These are phyloP conservation scores for Solanum arcanum DNA, from an alignment of 257 asterid species.

Conservation along the genomic window DNA sequence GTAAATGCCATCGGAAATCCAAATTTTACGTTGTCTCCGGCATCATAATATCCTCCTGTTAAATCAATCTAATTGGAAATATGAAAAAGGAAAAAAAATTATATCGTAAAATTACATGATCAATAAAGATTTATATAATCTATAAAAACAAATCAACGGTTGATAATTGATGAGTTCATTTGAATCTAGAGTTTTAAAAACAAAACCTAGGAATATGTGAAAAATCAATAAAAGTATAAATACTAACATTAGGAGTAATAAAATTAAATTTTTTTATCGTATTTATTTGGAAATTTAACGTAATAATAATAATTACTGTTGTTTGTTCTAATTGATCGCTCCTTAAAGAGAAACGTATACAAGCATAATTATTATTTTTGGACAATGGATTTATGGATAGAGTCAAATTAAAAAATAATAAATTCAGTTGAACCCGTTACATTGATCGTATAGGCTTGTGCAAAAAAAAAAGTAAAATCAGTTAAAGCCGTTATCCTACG, in stretches of 20 bases:
- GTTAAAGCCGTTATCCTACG: background rate
- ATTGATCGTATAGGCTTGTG: background rate
- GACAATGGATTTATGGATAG: background rate
- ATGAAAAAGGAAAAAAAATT: too few species aligned
- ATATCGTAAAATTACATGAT: background rate
- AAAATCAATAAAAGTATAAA: background rate
- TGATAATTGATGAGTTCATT: background rate
- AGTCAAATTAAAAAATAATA: background rate
- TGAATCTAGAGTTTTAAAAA: background rate
- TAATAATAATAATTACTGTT: background rate
- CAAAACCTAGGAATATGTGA: background rate
- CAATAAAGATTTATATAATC: background rate
- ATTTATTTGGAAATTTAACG: background rate
- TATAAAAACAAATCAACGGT: background rate
- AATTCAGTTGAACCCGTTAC: background rate
- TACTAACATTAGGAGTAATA: background rate
- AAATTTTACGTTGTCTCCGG: conserved; percentile 69
- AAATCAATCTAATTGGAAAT: conserved; percentile 29
- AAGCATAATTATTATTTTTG: background rate
- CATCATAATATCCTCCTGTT: conserved; percentile 67
- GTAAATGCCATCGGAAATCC: conserved; percentile 72
- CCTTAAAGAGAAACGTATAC: background rate
- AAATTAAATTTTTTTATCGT: background rate
- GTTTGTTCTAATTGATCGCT: background rate
- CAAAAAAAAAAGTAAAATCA: background rate